Base-by-base conservation (phyloP, 768 basidiomycete genomes). In the Termitomyces sp. region DNA sequence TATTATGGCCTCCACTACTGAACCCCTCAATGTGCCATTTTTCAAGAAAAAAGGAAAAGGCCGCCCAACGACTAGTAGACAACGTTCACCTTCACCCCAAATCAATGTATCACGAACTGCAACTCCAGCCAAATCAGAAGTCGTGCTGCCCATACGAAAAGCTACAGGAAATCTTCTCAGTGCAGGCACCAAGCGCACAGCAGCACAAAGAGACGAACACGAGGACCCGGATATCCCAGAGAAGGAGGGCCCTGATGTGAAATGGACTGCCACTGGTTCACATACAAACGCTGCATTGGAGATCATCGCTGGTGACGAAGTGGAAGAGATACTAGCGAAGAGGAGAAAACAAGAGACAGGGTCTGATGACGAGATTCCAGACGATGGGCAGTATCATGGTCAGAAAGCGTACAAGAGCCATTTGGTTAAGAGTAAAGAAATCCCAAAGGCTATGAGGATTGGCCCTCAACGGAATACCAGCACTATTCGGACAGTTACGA, bases 401-500 rank as follows among this genome's bases (percentile, higher is more conserved):
- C 82, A 90, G 68, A 84, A 81, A 44, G 89, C 85, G 11, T 97
- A 96, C 73, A 79, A 83, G 60, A 79, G 76, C 53, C 90, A 91
- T 62, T 70, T 96, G 64, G 86, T 87, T 72, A 92, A 90, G 73
- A 85, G 77, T 65, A 83, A 87, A 64, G 90, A 93, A 65, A 68
- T 93, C 9, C 89, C 93, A 2, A 94, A 93, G 68, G 84, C 88
- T 17, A 94, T 94, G 87, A 83, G 87, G 59, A 84, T 83, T 51
- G 94, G 82, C 46, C 96, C 82, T 61, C 92, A 88, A 69, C 77
- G 86, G 68, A 85, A 71, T 66, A 84, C 73, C 43, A 88, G 68
- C 73, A 98, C 90, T 56, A 93, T 99, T 62, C 82, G 93, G 54
- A 95, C 92, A 2, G 95, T 96, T 45, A 98, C 96, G 3, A 87